Evolutionary conservation across 2,329 filamentous ascomycete genomes (phyloP), one percentile per base, ranked within the genome.

Genomic region (Ceratocystis harringtonii): DNA sequence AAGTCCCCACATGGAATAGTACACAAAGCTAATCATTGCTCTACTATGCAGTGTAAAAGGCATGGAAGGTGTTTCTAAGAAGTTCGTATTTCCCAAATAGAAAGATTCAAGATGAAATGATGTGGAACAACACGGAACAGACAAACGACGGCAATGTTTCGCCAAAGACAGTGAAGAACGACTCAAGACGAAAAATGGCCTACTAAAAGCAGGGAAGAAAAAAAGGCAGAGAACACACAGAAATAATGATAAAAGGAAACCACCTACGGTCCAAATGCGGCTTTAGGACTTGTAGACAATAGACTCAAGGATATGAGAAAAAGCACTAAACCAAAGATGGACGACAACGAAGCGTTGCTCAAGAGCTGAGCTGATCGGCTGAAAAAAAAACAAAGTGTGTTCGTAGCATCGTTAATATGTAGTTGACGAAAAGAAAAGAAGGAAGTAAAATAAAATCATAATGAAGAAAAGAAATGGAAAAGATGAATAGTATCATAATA

Each of bases 91-190:
- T 48, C 19, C 36, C 17, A 30, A 50, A 19, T 50, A 55, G 60
- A 57, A 62, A 44, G 30, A 65, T 28, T 43, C 60, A 65, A 55
- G 28, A 58, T 41, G 50, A 62, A 36, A 62, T 36, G 8, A 25
- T 19, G 36, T 8, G 44, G 28, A 41, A 45, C 45, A 41, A 55
- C 10, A 61, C 5, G 48, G 48, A 52, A 25, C 36, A 57, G 17
- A 28, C 28, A 45, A 65, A 61, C 30, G 17, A 15, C 43, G 43
- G 57, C 17, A 19, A n/a, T 58, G 55, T 58, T 58, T 58, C 55
- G 28, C 32, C 25, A 36, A 58, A 19, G 55, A 58, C 6, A 32
- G 28, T 3, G 55, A 58, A 58, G 17, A 36, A 7, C 30, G 30
- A 58, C 2, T 36, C 32, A 17, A 58, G 55, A 58, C 55, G 55